Base-by-base conservation (phyloP, 2,329 filamentous ascomycete species). In the Penicillium nordicum region DNA sequence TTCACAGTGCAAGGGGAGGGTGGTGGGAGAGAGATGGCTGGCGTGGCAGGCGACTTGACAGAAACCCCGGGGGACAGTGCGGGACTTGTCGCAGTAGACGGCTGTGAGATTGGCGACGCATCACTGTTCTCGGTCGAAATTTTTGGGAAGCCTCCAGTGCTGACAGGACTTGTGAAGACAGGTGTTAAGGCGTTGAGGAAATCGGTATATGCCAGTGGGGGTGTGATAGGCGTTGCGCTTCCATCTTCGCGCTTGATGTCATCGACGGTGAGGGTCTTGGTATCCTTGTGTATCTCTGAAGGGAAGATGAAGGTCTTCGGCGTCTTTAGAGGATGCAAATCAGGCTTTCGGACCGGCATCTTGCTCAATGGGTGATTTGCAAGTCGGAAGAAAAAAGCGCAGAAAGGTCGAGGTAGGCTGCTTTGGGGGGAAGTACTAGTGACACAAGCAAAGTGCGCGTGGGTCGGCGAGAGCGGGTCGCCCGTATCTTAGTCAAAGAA, bases 121-220 rank as follows among this genome's bases (percentile, higher is more conserved):
- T 8, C 42, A 12, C 30, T 44, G 44, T 23, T 49, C 25, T 30
- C 56, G 4, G 12, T 32, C 23, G 21, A 12, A 1, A 50, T 32
- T 12, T 32, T 46, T 18, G 50, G 45, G 2, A 32, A 32, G 80
- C 81, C 78, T 49, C 78, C 77, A 40, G 86, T 82, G 46, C 84
- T 80, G 45, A 84, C 76, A 9, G 89, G 89, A 61, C 87, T 91
- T 69, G 86, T 84, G 57, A 92, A 80, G 18, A 88, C 79, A 0
- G 84, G 83, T 1, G 84, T 88, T 76, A 95, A 85, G 58, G 87
- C 86, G 76, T 92, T 93, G 61, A 97, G 86, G 71, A 97, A 97
- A 69, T 97, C 92, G 64, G 90, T 88, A 72, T 97, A 97, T 56
- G 93, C 92, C 23, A 84, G 81, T 3, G 93, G 93, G 50, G 93